Evolutionary conservation across 306 rosid species (phyloP), one percentile per base, ranked within the genome.

Genomic region (Casuarina equisetifolia): DNA sequence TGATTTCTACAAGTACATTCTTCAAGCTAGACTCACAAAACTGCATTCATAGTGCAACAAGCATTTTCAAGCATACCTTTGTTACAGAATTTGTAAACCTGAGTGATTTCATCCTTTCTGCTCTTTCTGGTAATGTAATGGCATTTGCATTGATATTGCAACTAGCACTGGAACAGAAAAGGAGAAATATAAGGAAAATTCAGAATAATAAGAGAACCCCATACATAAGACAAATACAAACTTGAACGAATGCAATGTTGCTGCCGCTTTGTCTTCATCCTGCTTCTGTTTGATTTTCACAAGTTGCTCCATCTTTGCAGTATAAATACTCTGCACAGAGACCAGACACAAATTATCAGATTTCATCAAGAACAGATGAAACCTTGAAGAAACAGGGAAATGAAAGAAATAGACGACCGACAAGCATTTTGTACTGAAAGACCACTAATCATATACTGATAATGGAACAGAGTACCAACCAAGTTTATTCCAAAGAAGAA

Each of bases 231-330:
- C 52, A 77, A 15, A 74, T 70, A 89, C 94, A 78, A 68, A 94
- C 98, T 85, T 85, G 86, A 90, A 92, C 70, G 98, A 89, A 79
- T 83, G 92, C 82, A 94, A 91, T 75, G 57, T 80, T 79, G 86
- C 92, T 5, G 81, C 74, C 0, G 83, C 97, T 85, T 89, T 90
- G 81, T 90, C 97, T 80, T 87, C 86, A 13, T 90, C 98, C 84
- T 92, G 98, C 87, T 85, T 90, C 78, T 85, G 83, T 81, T 92
- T 94, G 32, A 88, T 83, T 80, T 74, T 84, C 55, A 82, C 89
- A 79, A 90, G 66, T 61, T 74, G 76, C 19, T 88, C 92, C 86
- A 90, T 90, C 88, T 88, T 90, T 52, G 75, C 92, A 5, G 69
- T 70, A 76, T 85, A 85, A 46, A 32, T 79, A 83, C 71, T 64